Evolutionary conservation across 2,329 filamentous ascomycete species (phyloP).

Genomic region (Fusarium brachygibbosum): DNA sequence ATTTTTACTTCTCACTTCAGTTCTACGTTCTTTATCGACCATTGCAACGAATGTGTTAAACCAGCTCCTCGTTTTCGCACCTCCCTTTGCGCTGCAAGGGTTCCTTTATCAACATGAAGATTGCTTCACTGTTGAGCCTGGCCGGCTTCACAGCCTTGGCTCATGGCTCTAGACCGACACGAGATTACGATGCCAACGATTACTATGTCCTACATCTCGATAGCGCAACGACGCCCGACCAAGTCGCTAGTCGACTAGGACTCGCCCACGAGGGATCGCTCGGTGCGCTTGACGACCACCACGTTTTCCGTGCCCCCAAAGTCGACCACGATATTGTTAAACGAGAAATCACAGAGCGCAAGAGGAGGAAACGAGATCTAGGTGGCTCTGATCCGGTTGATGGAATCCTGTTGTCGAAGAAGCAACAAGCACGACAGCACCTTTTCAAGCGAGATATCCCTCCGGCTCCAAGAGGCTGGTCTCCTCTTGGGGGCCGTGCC

Average conservation of each 20-base stretch:
- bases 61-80: constrained; percentile 31
- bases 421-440: constrained; percentile 69
- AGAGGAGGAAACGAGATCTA: constrained; percentile 72
- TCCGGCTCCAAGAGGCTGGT: constrained; percentile 52
- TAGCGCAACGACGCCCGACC: constrained; percentile 71
- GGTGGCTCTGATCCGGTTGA: constrained; percentile 73
- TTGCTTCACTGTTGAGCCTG: constrained; percentile 66
- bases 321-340: constrained; percentile 71
- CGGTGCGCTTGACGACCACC: constrained; percentile 82
- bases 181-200: constrained; percentile 84
- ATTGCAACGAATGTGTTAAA: constrained; percentile 45
- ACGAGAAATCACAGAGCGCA: constrained; percentile 65
- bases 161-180: constrained; percentile 65
- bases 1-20: constrained; percentile 11
- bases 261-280: constrained; percentile 85
- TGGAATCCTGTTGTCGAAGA: constrained; percentile 81
- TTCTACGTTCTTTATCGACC: constrained; percentile 20
- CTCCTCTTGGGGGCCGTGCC: constrained; percentile 20
- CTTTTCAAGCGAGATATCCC: constrained; percentile 67
- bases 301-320: constrained; percentile 84
- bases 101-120: constrained; percentile 60
- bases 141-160: constrained; percentile 65
- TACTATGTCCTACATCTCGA: constrained; percentile 94
- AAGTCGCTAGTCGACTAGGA: constrained; percentile 79
- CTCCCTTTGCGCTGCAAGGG: constrained; percentile 41